These are phyloP conservation scores for Austroboletus niveus DNA, from an alignment of 1,284 basidiomycete species.

Conservation along the genomic window DNA sequence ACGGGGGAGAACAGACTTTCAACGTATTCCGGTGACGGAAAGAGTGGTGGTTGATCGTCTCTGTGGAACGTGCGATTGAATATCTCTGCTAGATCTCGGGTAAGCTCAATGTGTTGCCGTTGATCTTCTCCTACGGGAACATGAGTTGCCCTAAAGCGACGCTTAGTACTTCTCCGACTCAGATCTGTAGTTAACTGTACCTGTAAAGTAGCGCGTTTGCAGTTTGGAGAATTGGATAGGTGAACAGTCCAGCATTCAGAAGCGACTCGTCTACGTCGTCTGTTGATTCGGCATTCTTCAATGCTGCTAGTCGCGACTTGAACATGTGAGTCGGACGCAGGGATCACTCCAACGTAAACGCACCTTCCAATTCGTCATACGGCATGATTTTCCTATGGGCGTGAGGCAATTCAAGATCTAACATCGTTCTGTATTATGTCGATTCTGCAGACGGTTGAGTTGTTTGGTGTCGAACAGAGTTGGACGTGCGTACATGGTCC, in stretches of 20 bases:
- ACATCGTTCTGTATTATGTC: constrained; percentile 83
- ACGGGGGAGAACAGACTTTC: constrained; percentile 57
- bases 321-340: constrained; percentile 4
- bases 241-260: constrained; percentile 80
- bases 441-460: constrained; percentile 52
- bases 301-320: constrained; percentile 74
- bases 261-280: constrained; percentile 80
- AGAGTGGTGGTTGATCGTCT: constrained; percentile 43
- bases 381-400: constrained; percentile 75
- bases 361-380: constrained; percentile 98
- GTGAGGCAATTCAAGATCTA: constrained; percentile 91
- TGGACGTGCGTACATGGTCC: constrained; percentile 63
- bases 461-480: neutral
- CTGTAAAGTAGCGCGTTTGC: too few species aligned
- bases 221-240: too few species aligned
- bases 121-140: constrained; percentile 97
- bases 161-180: neutral
- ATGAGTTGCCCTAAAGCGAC: constrained; percentile 69
- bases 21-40: constrained; percentile 72
- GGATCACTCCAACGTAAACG: constrained; percentile 9
- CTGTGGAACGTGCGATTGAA: constrained; percentile 73
- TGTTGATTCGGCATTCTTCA: constrained; percentile 70
- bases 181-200: too few species aligned
- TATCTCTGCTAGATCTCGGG: constrained; percentile 77
- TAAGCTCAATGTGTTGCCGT: constrained; percentile 88